Evolutionary conservation across 805 yeast species (phyloP).

Genomic region (Candida stauntonica): DNA sequence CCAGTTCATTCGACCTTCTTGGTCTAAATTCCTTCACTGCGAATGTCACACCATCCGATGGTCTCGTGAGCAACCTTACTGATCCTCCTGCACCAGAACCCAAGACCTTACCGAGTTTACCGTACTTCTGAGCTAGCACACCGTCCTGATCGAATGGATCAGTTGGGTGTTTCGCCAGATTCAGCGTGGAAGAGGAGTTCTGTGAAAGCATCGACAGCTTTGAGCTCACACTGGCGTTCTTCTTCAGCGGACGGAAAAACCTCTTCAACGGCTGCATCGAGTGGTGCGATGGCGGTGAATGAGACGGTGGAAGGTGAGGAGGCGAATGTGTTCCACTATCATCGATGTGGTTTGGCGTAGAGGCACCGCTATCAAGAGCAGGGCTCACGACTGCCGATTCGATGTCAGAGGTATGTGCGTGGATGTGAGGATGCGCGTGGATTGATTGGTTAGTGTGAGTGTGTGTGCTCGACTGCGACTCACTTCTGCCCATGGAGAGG

Average conservation of each 20-base stretch:
- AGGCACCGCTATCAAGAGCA: too few species aligned
- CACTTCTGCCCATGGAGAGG: conserved; percentile 2
- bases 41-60: conserved; percentile 64
- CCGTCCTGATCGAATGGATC: conserved; percentile 42
- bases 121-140: conserved; percentile 55
- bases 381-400: too few species aligned
- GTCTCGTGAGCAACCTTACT: conserved; percentile 66
- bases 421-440: too few species aligned
- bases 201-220: not conserved
- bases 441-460: too few species aligned
- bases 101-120: conserved; percentile 66
- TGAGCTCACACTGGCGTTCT: conserved; percentile 17
- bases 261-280: conserved; percentile 23
- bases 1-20: conserved; percentile 61
- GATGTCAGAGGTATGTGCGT: too few species aligned
- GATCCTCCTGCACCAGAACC: conserved; percentile 91
- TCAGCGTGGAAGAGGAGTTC: conserved; percentile 6
- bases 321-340: not conserved
- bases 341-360: not conserved
- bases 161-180: conserved; percentile 7
- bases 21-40: conserved; percentile 84
- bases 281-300: conserved; percentile 8
- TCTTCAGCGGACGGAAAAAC: conserved; percentile 22
- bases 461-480: too few species aligned
- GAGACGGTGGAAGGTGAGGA: conserved; percentile 1